phyloP scores from a whole-genome alignment of 2,329 filamentous ascomycete species.

The Cladophialophora bantiana region DNA sequence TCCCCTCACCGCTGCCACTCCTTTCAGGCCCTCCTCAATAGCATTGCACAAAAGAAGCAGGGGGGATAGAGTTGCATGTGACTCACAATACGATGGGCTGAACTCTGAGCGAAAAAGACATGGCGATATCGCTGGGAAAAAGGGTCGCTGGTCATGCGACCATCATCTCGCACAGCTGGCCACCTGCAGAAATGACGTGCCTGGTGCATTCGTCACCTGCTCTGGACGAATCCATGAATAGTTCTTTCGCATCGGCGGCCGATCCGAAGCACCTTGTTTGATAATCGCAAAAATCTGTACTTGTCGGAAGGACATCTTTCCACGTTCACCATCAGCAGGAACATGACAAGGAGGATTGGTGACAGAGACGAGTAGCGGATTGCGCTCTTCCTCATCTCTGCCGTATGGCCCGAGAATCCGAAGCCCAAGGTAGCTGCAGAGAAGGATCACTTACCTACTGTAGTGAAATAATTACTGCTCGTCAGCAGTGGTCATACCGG shows the following conservation, averaged over 20 bases:
- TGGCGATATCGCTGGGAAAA: slow-evolving; percentile 7
- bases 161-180: slow-evolving; percentile 20
- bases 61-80: neutral
- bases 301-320: neutral
- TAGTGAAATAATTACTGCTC: no score
- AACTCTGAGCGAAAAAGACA: slow-evolving; percentile 13
- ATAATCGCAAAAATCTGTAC: neutral
- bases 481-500: no score
- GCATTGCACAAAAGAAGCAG: neutral
- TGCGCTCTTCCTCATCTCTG: neutral
- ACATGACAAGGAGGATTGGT: neutral
- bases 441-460: neutral
- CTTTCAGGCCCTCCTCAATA: neutral
- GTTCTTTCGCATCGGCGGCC: neutral
- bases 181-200: slow-evolving; percentile 34
- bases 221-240: neutral
- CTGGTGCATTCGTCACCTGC: slow-evolving; percentile 25
- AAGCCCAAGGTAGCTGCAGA: neutral
- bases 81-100: neutral
- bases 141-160: slow-evolving; percentile 33
- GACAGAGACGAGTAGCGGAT: neutral
- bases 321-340: slow-evolving; percentile 1
- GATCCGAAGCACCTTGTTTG: neutral
- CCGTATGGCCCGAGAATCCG: neutral
- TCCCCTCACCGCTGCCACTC: neutral